Evolutionary conservation across 345 rosid species (phyloP).

Genomic region (Pseudoturritis turrita): DNA sequence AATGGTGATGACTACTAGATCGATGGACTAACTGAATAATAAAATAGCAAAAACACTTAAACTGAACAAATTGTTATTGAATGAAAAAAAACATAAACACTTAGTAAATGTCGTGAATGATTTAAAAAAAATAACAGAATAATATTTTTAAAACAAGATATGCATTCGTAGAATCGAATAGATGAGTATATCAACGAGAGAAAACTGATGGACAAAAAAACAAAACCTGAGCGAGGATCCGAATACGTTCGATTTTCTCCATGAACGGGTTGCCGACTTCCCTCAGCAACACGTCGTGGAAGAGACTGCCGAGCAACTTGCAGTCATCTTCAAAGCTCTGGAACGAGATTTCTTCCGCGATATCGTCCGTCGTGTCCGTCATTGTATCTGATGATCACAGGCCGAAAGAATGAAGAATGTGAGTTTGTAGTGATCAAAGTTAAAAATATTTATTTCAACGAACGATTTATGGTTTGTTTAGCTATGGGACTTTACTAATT

Average conservation of each 20-base stretch:
- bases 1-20: too few relatives aligned
- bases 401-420: background rate
- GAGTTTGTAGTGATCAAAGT: background rate
- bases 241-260: constrained; percentile 68
- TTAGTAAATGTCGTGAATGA: background rate
- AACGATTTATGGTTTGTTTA: background rate
- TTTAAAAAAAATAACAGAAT: background rate
- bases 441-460: background rate
- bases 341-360: constrained; percentile 88
- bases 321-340: constrained; percentile 94
- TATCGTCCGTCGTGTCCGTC: constrained; percentile 97
- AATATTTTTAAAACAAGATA: background rate
- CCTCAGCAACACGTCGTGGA: constrained; percentile 79
- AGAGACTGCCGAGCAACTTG: constrained; percentile 77
- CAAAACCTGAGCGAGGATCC: constrained; percentile 80
- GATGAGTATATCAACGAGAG: background rate
- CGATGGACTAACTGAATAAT: too few relatives aligned
- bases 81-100: background rate
- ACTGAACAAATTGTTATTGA: background rate
- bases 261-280: constrained; percentile 64
- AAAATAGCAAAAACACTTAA: too few relatives aligned
- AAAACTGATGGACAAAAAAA: background rate
- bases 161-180: background rate
- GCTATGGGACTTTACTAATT: background rate
- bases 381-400: constrained; percentile 31